Evolutionary conservation across 495 filamentous ascomycete species (phyloP).

Genomic region (Emericellopsis terricola): DNA sequence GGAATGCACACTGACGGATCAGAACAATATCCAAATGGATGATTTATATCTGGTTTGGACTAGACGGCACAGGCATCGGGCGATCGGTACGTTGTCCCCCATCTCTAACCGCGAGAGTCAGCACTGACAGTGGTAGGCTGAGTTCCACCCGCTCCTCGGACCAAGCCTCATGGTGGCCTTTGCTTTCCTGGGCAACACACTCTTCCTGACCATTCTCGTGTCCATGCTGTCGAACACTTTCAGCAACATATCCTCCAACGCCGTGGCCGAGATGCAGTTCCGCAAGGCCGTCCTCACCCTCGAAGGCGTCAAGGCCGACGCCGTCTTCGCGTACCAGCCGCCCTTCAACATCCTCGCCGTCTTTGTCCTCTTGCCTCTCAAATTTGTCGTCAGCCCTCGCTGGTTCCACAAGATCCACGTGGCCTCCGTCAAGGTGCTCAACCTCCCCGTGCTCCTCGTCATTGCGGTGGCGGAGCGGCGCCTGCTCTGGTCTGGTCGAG

Average conservation of each 20-base stretch:
- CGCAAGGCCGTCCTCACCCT: conserved; percentile 54
- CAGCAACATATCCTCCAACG: conserved; percentile 42
- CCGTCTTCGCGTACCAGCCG: conserved; percentile 54
- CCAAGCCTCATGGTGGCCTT: conserved; percentile 54
- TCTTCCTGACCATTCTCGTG: conserved; percentile 60
- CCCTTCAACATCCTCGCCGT: conserved; percentile 58
- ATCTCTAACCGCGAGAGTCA: background rate
- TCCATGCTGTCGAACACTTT: conserved; percentile 62
- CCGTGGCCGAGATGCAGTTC: conserved; percentile 53
- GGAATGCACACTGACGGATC: conserved; percentile 5
- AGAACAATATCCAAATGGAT: conserved; percentile 60
- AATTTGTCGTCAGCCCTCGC: conserved; percentile 41
- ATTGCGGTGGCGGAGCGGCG: conserved; percentile 42
- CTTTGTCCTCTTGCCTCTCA: conserved; percentile 43
- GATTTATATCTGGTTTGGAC: conserved; percentile 67
- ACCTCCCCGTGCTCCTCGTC: conserved; percentile 43
- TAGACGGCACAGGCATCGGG: conserved; percentile 55
- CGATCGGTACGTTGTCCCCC: conserved; percentile 25
- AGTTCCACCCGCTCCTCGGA: conserved; percentile 48
- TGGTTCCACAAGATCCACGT: conserved; percentile 72
- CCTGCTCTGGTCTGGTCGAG: conserved; percentile 16
- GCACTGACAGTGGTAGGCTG: conserved; percentile 12
- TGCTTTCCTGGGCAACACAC: conserved; percentile 56
- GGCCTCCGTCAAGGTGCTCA: conserved; percentile 39
- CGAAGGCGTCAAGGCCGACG: conserved; percentile 57